phyloP scores from a whole-genome alignment of 1,284 basidiomycete species.

The Phaffia rhodozyma region DNA sequence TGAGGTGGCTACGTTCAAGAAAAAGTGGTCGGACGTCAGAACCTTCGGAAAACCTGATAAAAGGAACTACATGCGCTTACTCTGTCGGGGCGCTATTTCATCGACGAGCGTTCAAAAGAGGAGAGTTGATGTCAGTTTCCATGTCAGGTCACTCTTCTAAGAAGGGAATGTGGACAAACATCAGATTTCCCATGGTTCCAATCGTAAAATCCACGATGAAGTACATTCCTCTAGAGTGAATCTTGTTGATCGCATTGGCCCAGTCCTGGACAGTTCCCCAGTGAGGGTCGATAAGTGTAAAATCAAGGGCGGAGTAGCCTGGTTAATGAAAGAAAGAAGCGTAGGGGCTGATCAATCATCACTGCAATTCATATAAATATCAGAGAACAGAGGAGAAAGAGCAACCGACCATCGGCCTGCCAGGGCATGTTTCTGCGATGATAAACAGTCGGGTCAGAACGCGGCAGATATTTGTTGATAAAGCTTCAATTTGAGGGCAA shows the following conservation, averaged over 20 bases:
- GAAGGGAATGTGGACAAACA: not conserved
- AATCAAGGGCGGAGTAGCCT: slow-evolving; percentile 74
- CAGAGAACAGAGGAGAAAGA: not conserved
- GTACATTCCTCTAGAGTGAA: slow-evolving; percentile 75
- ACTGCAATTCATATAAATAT: not conserved
- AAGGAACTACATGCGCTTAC: not conserved
- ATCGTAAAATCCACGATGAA: slow-evolving; percentile 75
- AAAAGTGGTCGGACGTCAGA: too few relatives aligned
- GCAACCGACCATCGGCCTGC: slow-evolving; percentile 63
- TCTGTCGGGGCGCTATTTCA: not conserved
- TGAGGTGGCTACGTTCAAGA: slow-evolving; percentile 47
- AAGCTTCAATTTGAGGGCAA: not conserved
- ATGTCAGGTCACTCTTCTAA: not conserved
- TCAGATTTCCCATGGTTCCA: slow-evolving; percentile 16
- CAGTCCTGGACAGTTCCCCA: slow-evolving; percentile 73
- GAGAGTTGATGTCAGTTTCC: not conserved
- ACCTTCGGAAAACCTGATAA: too few relatives aligned
- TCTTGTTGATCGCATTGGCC: slow-evolving; percentile 55
- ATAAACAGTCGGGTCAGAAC: not conserved
- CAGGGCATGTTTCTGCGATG: slow-evolving; percentile 65
- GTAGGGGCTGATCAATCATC: too few relatives aligned
- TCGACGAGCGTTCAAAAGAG: not conserved
- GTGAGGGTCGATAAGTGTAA: slow-evolving; percentile 76
- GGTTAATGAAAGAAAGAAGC: not conserved
- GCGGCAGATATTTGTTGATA: not conserved